These are phyloP conservation scores for Calycina marina DNA, from an alignment of 2,329 filamentous ascomycete species.

Conservation along the genomic window DNA sequence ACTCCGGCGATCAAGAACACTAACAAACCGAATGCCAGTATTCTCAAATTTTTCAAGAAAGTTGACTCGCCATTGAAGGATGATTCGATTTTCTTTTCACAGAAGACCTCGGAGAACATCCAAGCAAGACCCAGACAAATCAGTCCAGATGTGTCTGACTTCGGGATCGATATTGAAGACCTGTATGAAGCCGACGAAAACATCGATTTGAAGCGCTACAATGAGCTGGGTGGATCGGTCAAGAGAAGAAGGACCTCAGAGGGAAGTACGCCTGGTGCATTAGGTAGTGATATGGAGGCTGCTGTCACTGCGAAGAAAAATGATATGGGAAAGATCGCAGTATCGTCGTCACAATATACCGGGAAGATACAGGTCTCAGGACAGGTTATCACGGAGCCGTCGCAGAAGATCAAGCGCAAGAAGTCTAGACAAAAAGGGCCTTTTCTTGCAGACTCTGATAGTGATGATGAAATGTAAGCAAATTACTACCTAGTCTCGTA, in stretches of 20 bases:
- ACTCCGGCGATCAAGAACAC: constrained; percentile 10
- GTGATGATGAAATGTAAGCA: constrained; percentile 35
- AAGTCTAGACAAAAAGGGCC: constrained; percentile 33
- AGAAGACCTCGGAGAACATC: constrained; percentile 15
- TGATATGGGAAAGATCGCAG: too few relatives aligned
- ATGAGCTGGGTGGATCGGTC: constrained; percentile 24
- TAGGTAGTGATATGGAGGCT: too few relatives aligned
- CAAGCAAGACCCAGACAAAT: constrained; percentile 2
- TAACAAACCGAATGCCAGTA: constrained; percentile 42
- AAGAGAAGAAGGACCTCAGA: constrained; percentile 29
- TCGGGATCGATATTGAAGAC: constrained; percentile 14
- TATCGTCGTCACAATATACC: too few relatives aligned
- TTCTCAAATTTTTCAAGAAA: constrained; percentile 64
- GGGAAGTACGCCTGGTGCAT: too few relatives aligned
- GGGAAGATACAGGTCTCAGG: too few relatives aligned
- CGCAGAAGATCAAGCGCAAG: constrained; percentile 20
- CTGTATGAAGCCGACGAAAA: constrained; percentile 12
- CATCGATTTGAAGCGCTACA: constrained; percentile 22
- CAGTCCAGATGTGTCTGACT: constrained; percentile 2
- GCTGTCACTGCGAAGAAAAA: too few relatives aligned
- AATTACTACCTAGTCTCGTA: too few relatives aligned
- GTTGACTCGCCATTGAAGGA: constrained; percentile 34
- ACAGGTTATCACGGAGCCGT: constrained; percentile 11
- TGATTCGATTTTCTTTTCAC: constrained; percentile 39
- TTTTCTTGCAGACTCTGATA: constrained; percentile 58